Percentiles rank a stretch among this genome's conserved stretches.
Conservation (phyloP, 2,329 filamentous ascomycete species). For the Ophiostoma pallidulum region DNA sequence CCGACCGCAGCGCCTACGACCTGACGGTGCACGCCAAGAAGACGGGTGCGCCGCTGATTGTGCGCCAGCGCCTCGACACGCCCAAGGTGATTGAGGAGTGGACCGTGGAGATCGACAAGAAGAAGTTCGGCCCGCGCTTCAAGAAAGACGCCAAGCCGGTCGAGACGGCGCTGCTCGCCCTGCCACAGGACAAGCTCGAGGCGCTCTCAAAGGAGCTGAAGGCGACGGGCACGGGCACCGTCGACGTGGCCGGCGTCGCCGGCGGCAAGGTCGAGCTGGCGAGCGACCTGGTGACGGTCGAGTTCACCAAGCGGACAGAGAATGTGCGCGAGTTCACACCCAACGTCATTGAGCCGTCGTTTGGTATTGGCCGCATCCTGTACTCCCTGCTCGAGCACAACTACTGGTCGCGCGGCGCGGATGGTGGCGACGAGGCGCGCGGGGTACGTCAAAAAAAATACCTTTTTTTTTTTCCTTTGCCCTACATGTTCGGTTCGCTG, state of each 20-base stretch:
- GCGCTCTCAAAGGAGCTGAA: conserved; percentile 65
- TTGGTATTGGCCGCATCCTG: conserved; percentile 90
- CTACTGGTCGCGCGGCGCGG: conserved; percentile 74
- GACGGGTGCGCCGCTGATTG: conserved; percentile 77
- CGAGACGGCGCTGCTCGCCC: conserved; percentile 64
- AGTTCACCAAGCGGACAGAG: conserved; percentile 73
- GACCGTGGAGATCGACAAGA: conserved; percentile 81
- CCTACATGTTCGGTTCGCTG: neutral
- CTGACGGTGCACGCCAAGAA: conserved; percentile 86
- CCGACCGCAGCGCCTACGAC: conserved; percentile 82
- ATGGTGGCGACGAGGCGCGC: conserved; percentile 70
- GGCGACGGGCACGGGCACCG: conserved; percentile 61
- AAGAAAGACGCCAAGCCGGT: conserved; percentile 89
- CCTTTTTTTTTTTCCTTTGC: neutral
- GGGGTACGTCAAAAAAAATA: conserved; percentile 53
- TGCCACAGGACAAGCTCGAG: conserved; percentile 74
- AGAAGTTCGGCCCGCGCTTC: conserved; percentile 90
- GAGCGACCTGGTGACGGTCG: conserved; percentile 72
- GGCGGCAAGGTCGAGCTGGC: conserved; percentile 69
- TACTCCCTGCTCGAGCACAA: conserved; percentile 90
- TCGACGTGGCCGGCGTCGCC: conserved; percentile 60
- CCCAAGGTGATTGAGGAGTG: conserved; percentile 79
- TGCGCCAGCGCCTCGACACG: conserved; percentile 70
- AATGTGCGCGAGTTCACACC: conserved; percentile 85
- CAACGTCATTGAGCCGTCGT: conserved; percentile 95